Percentiles rank a stretch among this genome's conserved stretches.
phyloP scores from a whole-genome alignment of 257 asterid genomes.

The Ilex asprella region DNA sequence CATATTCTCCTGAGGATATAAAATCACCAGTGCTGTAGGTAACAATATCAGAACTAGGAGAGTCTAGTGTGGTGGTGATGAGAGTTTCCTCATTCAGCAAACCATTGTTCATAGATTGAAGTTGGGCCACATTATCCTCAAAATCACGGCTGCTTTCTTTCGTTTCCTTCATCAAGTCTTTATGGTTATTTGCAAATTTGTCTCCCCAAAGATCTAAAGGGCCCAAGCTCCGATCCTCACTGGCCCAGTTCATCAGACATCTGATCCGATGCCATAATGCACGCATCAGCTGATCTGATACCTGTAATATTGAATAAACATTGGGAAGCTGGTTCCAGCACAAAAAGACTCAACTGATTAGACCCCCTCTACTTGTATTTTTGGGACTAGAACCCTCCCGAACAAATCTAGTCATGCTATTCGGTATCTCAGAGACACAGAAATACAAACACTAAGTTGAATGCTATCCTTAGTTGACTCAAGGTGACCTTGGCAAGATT shows the following conservation, averaged over 20 bases:
- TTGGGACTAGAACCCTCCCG: neutral
- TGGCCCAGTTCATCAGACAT: slow-evolving; percentile 39
- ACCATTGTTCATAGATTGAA: slow-evolving; percentile 19
- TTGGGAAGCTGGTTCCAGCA: slow-evolving; percentile 18
- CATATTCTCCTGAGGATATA: slow-evolving; percentile 27
- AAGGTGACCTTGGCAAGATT: neutral
- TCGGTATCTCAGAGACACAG: neutral
- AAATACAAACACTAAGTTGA: neutral
- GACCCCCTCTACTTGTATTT: neutral
- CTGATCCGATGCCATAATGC: slow-evolving; percentile 43
- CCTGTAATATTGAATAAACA: slow-evolving; percentile 30
- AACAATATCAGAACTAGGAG: slow-evolving; percentile 20
- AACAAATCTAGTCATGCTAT: neutral
- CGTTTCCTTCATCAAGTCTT: slow-evolving; percentile 23
- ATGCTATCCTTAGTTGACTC: neutral
- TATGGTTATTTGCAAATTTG: slow-evolving; percentile 18
- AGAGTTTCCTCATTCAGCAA: slow-evolving; percentile 25
- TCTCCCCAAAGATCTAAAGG: slow-evolving; percentile 22
- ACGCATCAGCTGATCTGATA: slow-evolving; percentile 45
- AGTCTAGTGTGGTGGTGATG: slow-evolving; percentile 21
- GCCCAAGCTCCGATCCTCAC: slow-evolving; percentile 23
- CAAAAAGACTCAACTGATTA: slow-evolving; percentile 2
- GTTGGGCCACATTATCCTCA: slow-evolving; percentile 21
- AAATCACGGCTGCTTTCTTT: slow-evolving; percentile 16
- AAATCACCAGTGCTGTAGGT: slow-evolving; percentile 28